phyloP scores from a whole-genome alignment of 2,329 filamentous ascomycete species.

The Phialophora expanda region DNA sequence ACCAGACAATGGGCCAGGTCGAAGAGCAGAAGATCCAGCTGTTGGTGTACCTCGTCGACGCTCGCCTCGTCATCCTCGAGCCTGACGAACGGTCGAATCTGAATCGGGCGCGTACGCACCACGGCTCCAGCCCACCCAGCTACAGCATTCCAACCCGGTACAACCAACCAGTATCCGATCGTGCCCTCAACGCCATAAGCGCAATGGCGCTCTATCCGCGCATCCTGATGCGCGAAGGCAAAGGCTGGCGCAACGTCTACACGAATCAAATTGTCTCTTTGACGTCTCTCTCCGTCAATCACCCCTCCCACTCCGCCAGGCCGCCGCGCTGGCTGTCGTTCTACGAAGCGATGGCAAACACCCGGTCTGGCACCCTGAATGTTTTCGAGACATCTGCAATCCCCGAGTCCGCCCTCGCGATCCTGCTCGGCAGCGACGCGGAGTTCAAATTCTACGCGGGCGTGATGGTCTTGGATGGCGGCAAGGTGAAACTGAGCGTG shows the following conservation, averaged over 20 bases:
- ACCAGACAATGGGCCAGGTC: slow-evolving; percentile 87
- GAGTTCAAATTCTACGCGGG: slow-evolving; percentile 90
- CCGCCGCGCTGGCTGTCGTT: slow-evolving; percentile 82
- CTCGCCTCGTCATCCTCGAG: slow-evolving; percentile 75
- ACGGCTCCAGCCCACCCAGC: slow-evolving; percentile 61
- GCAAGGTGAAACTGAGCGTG: slow-evolving; percentile 80
- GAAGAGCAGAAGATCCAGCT: slow-evolving; percentile 96
- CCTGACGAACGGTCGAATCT: slow-evolving; percentile 26
- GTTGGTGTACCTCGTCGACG: slow-evolving; percentile 80
- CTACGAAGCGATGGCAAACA: slow-evolving; percentile 94
- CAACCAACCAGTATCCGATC: slow-evolving; percentile 78
- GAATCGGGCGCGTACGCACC: slow-evolving; percentile 40
- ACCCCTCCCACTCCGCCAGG: slow-evolving; percentile 23
- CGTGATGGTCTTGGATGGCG: slow-evolving; percentile 83
- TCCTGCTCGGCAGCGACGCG: slow-evolving; percentile 80
- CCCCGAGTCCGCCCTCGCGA: slow-evolving; percentile 79
- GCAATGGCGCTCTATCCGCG: slow-evolving; percentile 97
- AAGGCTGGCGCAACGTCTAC: slow-evolving; percentile 85
- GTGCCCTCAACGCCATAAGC: slow-evolving; percentile 79
- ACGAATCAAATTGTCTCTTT: slow-evolving; percentile 91
- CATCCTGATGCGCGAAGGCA: slow-evolving; percentile 79
- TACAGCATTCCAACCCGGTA: slow-evolving; percentile 80
- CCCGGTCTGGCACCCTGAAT: slow-evolving; percentile 75
- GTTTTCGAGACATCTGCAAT: slow-evolving; percentile 85
- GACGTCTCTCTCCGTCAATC: slow-evolving; percentile 85